A percentile compares a stretch with the other conserved stretches of the same genome.
Conservation (phyloP, 345 rosid genomes). For the Aquilaria yunnanensis region DNA sequence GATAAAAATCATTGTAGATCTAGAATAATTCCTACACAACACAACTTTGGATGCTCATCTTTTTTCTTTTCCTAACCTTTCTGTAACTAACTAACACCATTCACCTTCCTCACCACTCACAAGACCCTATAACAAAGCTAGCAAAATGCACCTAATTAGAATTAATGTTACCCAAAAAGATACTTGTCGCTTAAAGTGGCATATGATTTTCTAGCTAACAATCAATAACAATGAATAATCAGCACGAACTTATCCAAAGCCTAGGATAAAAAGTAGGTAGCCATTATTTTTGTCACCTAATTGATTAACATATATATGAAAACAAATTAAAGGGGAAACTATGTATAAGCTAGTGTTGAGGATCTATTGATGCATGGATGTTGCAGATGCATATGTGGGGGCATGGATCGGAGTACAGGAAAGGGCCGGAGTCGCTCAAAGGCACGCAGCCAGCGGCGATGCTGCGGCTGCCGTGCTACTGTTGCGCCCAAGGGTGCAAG, state of each 20-base stretch:
- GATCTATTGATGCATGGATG: neutral
- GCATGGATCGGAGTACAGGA: conserved; percentile 73
- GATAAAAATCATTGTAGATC: neutral
- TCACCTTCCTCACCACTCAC: conserved; percentile 2
- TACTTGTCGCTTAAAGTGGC: too few species aligned
- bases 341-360: neutral
- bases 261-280: neutral
- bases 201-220: neutral
- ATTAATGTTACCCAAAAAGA: too few species aligned
- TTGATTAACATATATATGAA: neutral
- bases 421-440: conserved; percentile 66
- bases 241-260: too few species aligned
- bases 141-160: too few species aligned
- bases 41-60: conserved; percentile 23
- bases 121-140: too few species aligned
- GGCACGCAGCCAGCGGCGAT: conserved; percentile 82
- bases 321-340: neutral
- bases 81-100: conserved; percentile 3
- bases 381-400: conserved; percentile 91
- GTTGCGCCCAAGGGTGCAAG: conserved; percentile 75
- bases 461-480: conserved; percentile 74
- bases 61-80: neutral
- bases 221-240: neutral
- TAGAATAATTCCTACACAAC: neutral
- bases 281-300: neutral